A percentile compares a stretch with the other conserved stretches of the same genome.
phyloP scores from a whole-genome alignment of 768 basidiomycete species.

The Rickenella mellea region DNA sequence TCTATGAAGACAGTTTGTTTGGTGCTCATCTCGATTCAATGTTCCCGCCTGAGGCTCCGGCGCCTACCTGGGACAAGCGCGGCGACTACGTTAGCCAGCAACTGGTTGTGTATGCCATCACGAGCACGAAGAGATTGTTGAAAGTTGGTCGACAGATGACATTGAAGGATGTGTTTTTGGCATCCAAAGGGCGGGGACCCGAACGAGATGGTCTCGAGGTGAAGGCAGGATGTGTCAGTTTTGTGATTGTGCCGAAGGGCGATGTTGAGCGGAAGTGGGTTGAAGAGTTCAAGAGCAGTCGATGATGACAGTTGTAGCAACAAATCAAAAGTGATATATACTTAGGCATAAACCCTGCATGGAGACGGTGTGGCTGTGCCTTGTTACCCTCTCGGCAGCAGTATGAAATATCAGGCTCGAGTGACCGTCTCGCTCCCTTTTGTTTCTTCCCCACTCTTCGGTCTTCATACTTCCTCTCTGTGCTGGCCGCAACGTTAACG shows the following conservation, averaged over 20 bases:
- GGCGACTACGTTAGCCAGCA: slow-evolving; percentile 55
- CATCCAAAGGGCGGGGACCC: slow-evolving; percentile 46
- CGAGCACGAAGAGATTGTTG: slow-evolving; percentile 61
- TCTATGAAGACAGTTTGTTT: slow-evolving; percentile 80
- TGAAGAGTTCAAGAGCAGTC: slow-evolving; percentile 64
- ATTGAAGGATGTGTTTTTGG: slow-evolving; percentile 63
- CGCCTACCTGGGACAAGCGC: slow-evolving; percentile 69
- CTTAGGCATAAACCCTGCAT: too few relatives aligned
- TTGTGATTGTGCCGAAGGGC: slow-evolving; percentile 72
- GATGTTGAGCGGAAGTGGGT: slow-evolving; percentile 77
- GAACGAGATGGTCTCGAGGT: slow-evolving; percentile 80
- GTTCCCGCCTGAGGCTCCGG: slow-evolving; percentile 64
- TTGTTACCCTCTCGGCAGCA: too few relatives aligned
- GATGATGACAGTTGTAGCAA: too few relatives aligned
- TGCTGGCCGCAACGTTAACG: slow-evolving; percentile 1
- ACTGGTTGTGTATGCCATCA: slow-evolving; percentile 79
- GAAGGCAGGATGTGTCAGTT: slow-evolving; percentile 72
- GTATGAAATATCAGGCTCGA: too few relatives aligned
- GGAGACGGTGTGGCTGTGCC: too few relatives aligned
- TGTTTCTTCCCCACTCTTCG: background rate
- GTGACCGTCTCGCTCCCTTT: background rate
- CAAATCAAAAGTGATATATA: too few relatives aligned
- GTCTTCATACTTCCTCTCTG: background rate
- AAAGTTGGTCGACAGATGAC: slow-evolving; percentile 92
- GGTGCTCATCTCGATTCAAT: slow-evolving; percentile 66